These are phyloP conservation scores for Tinospora cordifolia DNA, from an alignment of 164 flowering plant species.

Conservation along the genomic window DNA sequence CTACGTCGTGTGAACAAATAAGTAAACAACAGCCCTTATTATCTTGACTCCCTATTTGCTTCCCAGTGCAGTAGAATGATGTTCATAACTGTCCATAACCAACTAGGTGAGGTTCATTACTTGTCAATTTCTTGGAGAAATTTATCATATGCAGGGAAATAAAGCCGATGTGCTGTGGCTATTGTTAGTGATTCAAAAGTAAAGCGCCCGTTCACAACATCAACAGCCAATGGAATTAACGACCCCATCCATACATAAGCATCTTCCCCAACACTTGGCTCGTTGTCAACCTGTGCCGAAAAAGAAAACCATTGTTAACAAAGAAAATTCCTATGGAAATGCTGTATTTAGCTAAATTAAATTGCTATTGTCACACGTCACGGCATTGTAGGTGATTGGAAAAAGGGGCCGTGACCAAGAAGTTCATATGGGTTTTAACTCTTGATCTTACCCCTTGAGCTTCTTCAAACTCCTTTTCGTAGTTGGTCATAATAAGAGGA, in stretches of 20 bases:
- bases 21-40: no score
- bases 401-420: no score
- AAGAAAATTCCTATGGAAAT: background rate
- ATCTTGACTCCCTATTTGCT: background rate
- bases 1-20: background rate
- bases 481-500: no score
- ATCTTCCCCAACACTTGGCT: slow-evolving; percentile 64
- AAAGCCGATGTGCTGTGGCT: slow-evolving; percentile 51
- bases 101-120: slow-evolving; percentile 22
- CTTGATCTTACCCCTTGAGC: no score
- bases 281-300: slow-evolving; percentile 48
- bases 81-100: background rate
- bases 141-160: slow-evolving; percentile 75
- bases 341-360: no score
- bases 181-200: slow-evolving; percentile 82
- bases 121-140: slow-evolving; percentile 63
- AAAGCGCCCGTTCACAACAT: slow-evolving; percentile 62
- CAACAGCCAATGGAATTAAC: slow-evolving; percentile 57
- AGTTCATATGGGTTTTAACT: no score
- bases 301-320: background rate
- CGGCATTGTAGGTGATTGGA: no score
- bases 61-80: no score
- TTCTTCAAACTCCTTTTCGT: no score
- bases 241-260: slow-evolving; percentile 82
- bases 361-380: no score